Evolutionary conservation across 2,329 filamentous ascomycete species (phyloP).

Genomic region (Fusarium sp.): DNA sequence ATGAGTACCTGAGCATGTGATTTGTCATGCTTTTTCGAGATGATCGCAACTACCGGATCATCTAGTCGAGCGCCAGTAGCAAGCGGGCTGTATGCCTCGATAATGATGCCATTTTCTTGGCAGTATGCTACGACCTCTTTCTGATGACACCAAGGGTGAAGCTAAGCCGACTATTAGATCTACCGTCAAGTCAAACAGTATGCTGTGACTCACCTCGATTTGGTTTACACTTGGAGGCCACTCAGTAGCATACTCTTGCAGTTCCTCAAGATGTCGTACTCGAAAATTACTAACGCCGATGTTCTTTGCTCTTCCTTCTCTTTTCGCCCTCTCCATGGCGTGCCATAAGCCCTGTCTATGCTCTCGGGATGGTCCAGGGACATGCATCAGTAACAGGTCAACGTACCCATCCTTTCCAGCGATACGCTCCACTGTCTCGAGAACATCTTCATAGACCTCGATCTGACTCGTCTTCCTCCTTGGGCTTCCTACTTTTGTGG

Average conservation of each 20-base stretch:
- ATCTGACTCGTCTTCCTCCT: constrained; percentile 53
- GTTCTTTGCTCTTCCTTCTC: constrained; percentile 68
- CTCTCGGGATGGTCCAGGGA: constrained; percentile 64
- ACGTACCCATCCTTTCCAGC: constrained; percentile 70
- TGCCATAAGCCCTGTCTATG: constrained; percentile 72
- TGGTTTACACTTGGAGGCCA: constrained; percentile 81
- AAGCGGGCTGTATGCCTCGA: constrained; percentile 56
- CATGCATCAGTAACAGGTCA: constrained; percentile 78
- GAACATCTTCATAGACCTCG: constrained; percentile 66
- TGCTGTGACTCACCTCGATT: constrained; percentile 67
- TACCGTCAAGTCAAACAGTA: not conserved
- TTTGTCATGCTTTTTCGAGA: constrained; percentile 70
- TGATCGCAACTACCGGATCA: constrained; percentile 65
- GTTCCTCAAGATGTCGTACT: constrained; percentile 73
- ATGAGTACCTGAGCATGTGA: constrained; percentile 74
- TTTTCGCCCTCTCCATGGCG: constrained; percentile 70
- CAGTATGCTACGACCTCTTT: constrained; percentile 61
- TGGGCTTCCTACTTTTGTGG: constrained; percentile 72
- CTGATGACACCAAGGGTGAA: constrained; percentile 77
- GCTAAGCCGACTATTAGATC: constrained; percentile 54
- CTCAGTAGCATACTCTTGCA: constrained; percentile 71
- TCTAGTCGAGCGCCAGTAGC: constrained; percentile 52
- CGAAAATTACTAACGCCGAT: constrained; percentile 82
- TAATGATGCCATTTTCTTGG: constrained; percentile 78
- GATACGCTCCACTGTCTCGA: constrained; percentile 72